Conservation (phyloP, 768 basidiomycete species). For the Calvatia gigantea region DNA sequence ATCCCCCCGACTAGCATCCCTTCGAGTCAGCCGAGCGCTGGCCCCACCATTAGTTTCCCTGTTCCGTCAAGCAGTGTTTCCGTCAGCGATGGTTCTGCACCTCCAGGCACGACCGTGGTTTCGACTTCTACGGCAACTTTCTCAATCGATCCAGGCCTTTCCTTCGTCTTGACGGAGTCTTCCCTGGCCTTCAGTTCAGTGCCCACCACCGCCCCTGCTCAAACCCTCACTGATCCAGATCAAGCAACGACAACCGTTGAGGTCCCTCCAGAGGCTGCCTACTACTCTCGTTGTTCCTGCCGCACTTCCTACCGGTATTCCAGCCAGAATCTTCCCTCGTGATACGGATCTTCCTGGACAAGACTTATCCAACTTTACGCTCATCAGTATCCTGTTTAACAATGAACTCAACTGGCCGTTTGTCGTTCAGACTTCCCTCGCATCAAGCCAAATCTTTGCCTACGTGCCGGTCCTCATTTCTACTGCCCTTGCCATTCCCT, state of each 20-base stretch:
- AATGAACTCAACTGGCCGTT: slow-evolving; percentile 61
- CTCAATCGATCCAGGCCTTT: slow-evolving; percentile 36
- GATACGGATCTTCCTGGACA: slow-evolving; percentile 20
- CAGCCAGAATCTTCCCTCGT: slow-evolving; percentile 55
- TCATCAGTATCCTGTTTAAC: slow-evolving; percentile 68
- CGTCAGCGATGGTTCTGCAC: neutral
- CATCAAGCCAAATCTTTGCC: slow-evolving; percentile 76
- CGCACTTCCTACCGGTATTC: slow-evolving; percentile 56
- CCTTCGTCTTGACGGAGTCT: slow-evolving; percentile 41
- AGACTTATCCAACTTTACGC: slow-evolving; percentile 34
- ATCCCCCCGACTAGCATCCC: no score
- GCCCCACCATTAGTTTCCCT: slow-evolving; percentile 18
- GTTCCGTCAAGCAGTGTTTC: slow-evolving; percentile 8
- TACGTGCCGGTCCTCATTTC: slow-evolving; percentile 50
- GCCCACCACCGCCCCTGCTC: slow-evolving; percentile 22
- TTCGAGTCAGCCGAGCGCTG: slow-evolving; percentile 10
- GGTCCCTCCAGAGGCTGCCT: slow-evolving; percentile 12
- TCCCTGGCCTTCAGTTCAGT: slow-evolving; percentile 37
- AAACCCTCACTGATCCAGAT: slow-evolving; percentile 42
- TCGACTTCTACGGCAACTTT: slow-evolving; percentile 20
- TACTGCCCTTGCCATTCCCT: slow-evolving; percentile 26
- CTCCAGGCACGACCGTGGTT: slow-evolving; percentile 7
- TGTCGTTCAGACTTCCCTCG: slow-evolving; percentile 52
- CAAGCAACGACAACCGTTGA: slow-evolving; percentile 32
- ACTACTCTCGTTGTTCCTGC: slow-evolving; percentile 25